Evolutionary conservation across 306 rosid species (phyloP), one percentile per base, ranked within the genome.

Genomic region (Cicer yamashitae): DNA sequence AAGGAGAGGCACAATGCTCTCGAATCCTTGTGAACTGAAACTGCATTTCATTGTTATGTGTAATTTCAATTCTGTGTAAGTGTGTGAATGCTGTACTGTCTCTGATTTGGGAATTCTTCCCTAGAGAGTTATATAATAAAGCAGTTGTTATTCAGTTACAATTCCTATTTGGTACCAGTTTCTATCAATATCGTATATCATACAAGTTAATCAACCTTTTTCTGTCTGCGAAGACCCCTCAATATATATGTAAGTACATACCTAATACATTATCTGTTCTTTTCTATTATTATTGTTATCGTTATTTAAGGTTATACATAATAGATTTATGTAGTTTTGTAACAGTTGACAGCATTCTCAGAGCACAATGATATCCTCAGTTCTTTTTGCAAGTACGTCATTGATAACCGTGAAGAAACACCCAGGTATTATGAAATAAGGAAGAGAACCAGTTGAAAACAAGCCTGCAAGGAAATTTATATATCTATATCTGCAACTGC

Each of bases 361-460:
- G 53, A 8, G 52, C 44, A 17, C 62, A 77, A 34, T 37, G 70
- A 57, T 57, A 69, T 46, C 77, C 45, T 45, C 52, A 38, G 50
- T 60, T 7, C 14, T 54, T 41, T 64, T 44, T n/a, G 58, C 48
- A 76, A 66, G 48, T 57, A 54, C 1, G 62, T 39, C 37, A 38
- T 37, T 69, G 62, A 64, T 52, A 64, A 45, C 37, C 44, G 72
- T 18, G 41, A 50, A 13, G 22, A 70, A 63, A 69, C 61, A 53
- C 11, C 73, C 25, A 43, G 48, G 43, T 53, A 6, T 22, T 2
- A 39, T 66, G 75, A 38, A 45, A 56, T 39, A 22, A 48, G 34
- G 8, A 70, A 74, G 48, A 51, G 44, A 73, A 20, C 59, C 47
- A 60, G 53, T 15, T n/a, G 40, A 13, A 62, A 43, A 73, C 15